Evolutionary conservation across 2,329 filamentous ascomycete species (phyloP), one percentile per base, ranked within the genome.

Genomic region (Exophiala spinifera): DNA sequence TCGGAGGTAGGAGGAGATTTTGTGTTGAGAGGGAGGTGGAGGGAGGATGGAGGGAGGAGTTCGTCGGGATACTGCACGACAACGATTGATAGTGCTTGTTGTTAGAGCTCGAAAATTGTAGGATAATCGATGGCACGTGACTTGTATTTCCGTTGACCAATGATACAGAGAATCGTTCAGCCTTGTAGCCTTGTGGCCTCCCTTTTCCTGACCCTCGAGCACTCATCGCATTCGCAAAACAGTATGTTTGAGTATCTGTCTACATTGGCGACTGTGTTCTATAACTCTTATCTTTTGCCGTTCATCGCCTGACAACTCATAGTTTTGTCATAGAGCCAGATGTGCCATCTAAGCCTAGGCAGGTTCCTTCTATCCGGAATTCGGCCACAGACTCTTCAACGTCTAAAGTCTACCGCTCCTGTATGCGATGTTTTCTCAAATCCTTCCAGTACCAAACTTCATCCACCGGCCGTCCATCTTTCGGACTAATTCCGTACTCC

Each of bases 401-500:
- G n/a, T n/a, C n/a, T n/a, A n/a, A n/a, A n/a, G 48, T 51, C 31
- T 23, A 53, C 52, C 48, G 46, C 52, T 31, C 28, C 10, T 31
- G 28, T 31, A 31, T 10, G 28, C 28, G 28, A 1, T 31, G 28
- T 10, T 46, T 55, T 51, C 59, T 59, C 46, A 64, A 56, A 56
- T 63, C 61, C 54, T 63, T 63, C 49, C 50, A 59, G 43, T 59
- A 64, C 51, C 53, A 62, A n/a, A 62, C 49, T 52, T 61, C 60
- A 51, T 64, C 62, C 40, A 56, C 46, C 53, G 83, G 81, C 0
- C 77, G 75, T 49, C 76, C 77, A 57, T 78, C 77, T 59, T 74
- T 76, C 51, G 78, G 79, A 60, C 72, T 78, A 51, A 78, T 69
- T 47, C 73, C 76, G 68, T 79, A 83, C 42, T 73, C 74, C 14